A percentile compares a stretch with the other conserved stretches of the same genome.
These are phyloP conservation scores for Globisporangium barbulae DNA, from an alignment of 352 stramenopile species.

Conservation along the genomic window DNA sequence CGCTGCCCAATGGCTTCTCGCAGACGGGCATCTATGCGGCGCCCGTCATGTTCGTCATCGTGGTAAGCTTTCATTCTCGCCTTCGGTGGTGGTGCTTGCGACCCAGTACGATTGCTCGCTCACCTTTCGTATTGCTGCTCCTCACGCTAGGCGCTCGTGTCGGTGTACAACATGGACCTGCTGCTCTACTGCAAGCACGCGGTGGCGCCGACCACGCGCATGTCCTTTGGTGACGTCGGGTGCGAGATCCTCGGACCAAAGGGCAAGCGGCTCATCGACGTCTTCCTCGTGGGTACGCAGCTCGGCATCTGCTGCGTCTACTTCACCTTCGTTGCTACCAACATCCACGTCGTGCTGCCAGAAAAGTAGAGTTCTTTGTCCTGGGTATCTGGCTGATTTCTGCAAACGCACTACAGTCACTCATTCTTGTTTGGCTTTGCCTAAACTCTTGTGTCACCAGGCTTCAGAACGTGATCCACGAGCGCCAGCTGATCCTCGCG, in stretches of 20 bases:
- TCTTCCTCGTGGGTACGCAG: slow-evolving; percentile 77
- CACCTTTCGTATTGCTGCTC: background rate
- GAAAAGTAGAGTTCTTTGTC: slow-evolving; percentile 28
- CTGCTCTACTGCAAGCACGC: slow-evolving; percentile 63
- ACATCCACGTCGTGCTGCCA: slow-evolving; percentile 73
- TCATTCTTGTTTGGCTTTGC: background rate
- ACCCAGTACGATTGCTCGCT: background rate
- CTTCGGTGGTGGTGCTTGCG: background rate
- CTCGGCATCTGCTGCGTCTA: slow-evolving; percentile 83
- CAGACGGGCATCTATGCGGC: slow-evolving; percentile 64
- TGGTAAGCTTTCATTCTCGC: slow-evolving; percentile 27
- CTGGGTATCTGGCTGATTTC: background rate
- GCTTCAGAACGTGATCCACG: slow-evolving; percentile 53
- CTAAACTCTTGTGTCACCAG: slow-evolving; percentile 21
- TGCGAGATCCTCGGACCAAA: slow-evolving; percentile 50
- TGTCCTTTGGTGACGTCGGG: slow-evolving; percentile 77
- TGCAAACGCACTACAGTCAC: background rate
- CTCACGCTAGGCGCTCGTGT: slow-evolving; percentile 50
- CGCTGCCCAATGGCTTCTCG: slow-evolving; percentile 72
- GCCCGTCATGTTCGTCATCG: slow-evolving; percentile 54
- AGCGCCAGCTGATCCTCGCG: slow-evolving; percentile 73
- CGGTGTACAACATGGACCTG: slow-evolving; percentile 84
- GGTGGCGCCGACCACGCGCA: slow-evolving; percentile 44
- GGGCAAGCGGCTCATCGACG: slow-evolving; percentile 70
- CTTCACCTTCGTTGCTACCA: slow-evolving; percentile 82